Conservation (phyloP, 441 rosid genomes). For the Biscutella laevigata region DNA sequence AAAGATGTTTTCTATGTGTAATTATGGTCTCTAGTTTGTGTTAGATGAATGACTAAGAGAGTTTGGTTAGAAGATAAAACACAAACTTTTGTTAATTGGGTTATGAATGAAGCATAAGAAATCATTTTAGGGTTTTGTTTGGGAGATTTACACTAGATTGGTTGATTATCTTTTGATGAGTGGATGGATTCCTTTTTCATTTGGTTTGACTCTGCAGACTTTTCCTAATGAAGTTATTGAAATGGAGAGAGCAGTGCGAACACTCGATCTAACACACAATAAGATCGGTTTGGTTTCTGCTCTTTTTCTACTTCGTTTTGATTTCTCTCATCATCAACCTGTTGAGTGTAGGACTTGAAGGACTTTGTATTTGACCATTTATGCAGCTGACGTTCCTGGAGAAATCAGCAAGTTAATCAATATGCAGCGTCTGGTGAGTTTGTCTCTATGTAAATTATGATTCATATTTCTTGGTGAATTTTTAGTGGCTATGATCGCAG, state of each 20-base stretch:
- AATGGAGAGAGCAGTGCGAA: slow-evolving; percentile 64
- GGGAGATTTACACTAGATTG: neutral
- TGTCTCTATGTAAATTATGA: neutral
- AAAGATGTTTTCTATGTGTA: neutral
- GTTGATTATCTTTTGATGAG: neutral
- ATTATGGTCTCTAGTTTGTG: slow-evolving; percentile 7
- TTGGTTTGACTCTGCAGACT: slow-evolving; percentile 39
- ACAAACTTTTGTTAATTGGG: neutral
- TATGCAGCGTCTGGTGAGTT: slow-evolving; percentile 85
- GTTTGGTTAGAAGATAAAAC: neutral
- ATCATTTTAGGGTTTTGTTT: slow-evolving; percentile 10
- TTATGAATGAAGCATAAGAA: neutral
- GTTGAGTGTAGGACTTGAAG: neutral
- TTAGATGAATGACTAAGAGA: slow-evolving; percentile 5
- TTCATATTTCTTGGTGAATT: neutral
- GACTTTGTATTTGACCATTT: slow-evolving; percentile 3
- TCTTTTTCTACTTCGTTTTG: neutral
- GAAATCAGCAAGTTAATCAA: slow-evolving; percentile 68
- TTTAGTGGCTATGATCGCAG: neutral
- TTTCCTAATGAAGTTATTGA: slow-evolving; percentile 76
- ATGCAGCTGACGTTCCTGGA: slow-evolving; percentile 75
- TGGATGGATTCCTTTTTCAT: neutral
- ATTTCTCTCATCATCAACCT: neutral
- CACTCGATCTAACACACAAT: slow-evolving; percentile 80
- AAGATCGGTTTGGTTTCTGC: slow-evolving; percentile 51